Evolutionary conservation across 352 stramenopile species (phyloP), one percentile per base, ranked within the genome.

Genomic region (Pythium rishiriense): DNA sequence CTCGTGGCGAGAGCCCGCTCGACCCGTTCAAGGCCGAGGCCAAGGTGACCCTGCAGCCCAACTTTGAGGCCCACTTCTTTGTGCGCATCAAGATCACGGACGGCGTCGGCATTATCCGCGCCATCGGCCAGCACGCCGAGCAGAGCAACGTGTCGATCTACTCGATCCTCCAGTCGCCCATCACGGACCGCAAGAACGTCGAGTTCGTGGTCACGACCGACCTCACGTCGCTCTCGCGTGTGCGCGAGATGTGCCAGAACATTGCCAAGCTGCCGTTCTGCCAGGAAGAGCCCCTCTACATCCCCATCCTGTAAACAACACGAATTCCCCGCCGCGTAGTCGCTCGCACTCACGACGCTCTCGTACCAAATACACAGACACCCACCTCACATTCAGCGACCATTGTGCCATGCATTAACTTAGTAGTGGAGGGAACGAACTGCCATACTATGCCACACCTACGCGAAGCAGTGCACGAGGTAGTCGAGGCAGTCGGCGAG

Each of bases 161-260:
- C 83, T 98, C 95, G 55, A 98, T 99, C 70, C 76, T 99, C 47
- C 96, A 98, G 73, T 97, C 98, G 67, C 96, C 95, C 9, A 97
- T 98, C 52, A 81, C 87, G 19, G 96, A 98, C 75, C 85, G 81
- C 42, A 78, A 90, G 62, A 97, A 98, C 71, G 90, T 98, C 49
- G 86, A 97, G 64, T 98, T 98, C 74, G 96, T 98, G 14, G 91
- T 99, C 49, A 98, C 97, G 33, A 99, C 96, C 1, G 96, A 99
- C 67, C 88, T 91, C 55, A 89, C 96, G 45, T 72, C 86, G 45
- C 67, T 97, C 58, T 93, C 88, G 43, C 81, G 87, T 55, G 91
- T 98, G 53, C 79, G 96, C 49, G 79, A 87, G 51, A 97, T 98
- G 69, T 90, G 83, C 62, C 75, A 87, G 48, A 89, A 96, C 68